Base-by-base conservation (phyloP, 2,329 filamentous ascomycete species). In the Ampelomyces quisqualis region DNA sequence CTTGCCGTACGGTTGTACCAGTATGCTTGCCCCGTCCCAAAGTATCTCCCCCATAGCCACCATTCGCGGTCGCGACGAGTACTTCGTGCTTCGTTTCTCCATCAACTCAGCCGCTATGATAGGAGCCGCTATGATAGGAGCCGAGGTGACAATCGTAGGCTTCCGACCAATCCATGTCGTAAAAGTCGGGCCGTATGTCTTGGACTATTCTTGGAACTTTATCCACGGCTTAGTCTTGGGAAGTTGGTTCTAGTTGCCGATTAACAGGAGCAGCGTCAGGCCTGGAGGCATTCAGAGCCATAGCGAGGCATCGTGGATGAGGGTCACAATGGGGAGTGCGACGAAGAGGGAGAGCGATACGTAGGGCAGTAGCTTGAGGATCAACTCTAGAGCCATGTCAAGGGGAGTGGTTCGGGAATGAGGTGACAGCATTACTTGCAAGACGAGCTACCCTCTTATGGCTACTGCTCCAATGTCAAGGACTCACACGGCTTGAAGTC, bases 1-100 rank as follows among this genome's bases (percentile, higher is more conserved):
- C 38, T 74, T 72, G 22, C 73, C 72, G 56, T 77, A 65, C 1
- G 73, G 73, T 55, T 77, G 71, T 7, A 77, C 71, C 10, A 77
- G 59, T 19, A 76, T 65, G n/a, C 65, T 69, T 4, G 70, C 65
- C 15, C 68, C 69, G 36, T 71, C 67, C 63, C 70, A 72, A 23
- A 71, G 63, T 19, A 73, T 68, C 48, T 73, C 71, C 14, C 70
- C 70, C 67, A 73, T 71, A 4, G 70, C 67, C 5, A 74, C 70
- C 58, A 73, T 72, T 19, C 70, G 62, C 6, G 71, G 72, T n/a
- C 72, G 53, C 2, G 67, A 71, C 2, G 70, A 70, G 50, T 73
- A 74, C 38, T 73, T 73, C 31, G 59, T 65, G 43, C 70, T 72
- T 13, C 72, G 63, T 53, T 71, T 70, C 45, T 76, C 73, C 55